Conservation (phyloP, 2,329 filamentous ascomycete genomes). For the Neophaeococcomyces mojaviensis region DNA sequence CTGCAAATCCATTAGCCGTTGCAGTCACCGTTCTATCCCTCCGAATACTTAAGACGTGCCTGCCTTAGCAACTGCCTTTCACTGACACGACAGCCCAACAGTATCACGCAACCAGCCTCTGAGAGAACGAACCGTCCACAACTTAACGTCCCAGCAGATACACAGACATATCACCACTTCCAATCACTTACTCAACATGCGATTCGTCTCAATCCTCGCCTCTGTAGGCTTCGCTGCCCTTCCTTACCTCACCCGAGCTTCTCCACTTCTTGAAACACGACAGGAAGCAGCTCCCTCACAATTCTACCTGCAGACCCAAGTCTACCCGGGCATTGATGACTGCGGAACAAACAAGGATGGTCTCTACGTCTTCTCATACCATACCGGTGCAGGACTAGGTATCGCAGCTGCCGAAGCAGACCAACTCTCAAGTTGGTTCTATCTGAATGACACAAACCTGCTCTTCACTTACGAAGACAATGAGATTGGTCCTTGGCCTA, state of each 20-base stretch:
- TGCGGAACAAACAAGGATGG: slow-evolving; percentile 20
- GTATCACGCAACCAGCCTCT: too few species aligned
- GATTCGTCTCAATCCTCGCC: slow-evolving; percentile 12
- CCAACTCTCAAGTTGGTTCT: slow-evolving; percentile 16
- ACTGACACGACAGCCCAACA: too few species aligned
- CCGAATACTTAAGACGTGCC: too few species aligned
- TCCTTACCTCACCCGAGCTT: slow-evolving; percentile 8
- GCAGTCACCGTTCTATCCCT: too few species aligned
- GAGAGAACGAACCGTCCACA: too few species aligned
- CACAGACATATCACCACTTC: background rate
- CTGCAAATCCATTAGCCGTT: too few species aligned
- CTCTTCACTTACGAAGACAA: slow-evolving; percentile 18
- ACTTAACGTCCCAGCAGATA: background rate
- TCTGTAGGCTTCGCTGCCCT: slow-evolving; percentile 8
- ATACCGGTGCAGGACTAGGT: slow-evolving; percentile 22
- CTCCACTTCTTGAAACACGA: slow-evolving; percentile 14
- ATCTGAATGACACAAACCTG: slow-evolving; percentile 19
- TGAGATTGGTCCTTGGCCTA: slow-evolving; percentile 19
- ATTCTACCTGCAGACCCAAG: slow-evolving; percentile 19
- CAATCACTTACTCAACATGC: slow-evolving; percentile 13
- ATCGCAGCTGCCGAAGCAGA: slow-evolving; percentile 17
- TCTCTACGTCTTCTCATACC: slow-evolving; percentile 20
- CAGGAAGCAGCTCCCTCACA: slow-evolving; percentile 13
- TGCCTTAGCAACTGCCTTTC: too few species aligned
- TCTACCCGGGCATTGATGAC: slow-evolving; percentile 14